Evolutionary conservation across 768 basidiomycete species (phyloP).

Genomic region (Pisolithus albus): DNA sequence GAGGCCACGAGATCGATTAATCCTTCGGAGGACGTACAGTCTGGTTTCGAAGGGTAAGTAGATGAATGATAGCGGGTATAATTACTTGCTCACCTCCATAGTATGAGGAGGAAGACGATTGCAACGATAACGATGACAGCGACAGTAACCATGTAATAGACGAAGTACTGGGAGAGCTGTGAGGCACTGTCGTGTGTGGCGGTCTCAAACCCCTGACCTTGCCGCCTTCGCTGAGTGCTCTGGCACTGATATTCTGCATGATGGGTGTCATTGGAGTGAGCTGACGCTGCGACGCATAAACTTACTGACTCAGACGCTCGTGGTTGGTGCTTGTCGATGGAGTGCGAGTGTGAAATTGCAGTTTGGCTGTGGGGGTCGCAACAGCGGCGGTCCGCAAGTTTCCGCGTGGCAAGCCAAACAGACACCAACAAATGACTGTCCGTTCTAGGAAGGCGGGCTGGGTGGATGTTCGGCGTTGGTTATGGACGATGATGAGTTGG

Average conservation of each 20-base stretch:
- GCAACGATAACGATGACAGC: conserved; percentile 6
- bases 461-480: conserved; percentile 6
- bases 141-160: conserved; percentile 18
- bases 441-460: not conserved
- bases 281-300: too few relatives aligned
- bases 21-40: conserved; percentile 18
- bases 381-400: not conserved
- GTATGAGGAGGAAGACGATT: conserved; percentile 11
- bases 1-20: conserved; percentile 17
- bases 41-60: conserved; percentile 4
- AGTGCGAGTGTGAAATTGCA: not conserved
- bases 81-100: conserved; percentile 13
- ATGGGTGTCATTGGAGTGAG: too few relatives aligned
- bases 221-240: too few relatives aligned
- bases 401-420: conserved; percentile 19
- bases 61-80: conserved; percentile 1
- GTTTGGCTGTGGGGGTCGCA: not conserved
- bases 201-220: too few relatives aligned
- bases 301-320: too few relatives aligned
- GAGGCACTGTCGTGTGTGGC: too few relatives aligned
- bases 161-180: conserved; percentile 11
- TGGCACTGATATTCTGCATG: too few relatives aligned
- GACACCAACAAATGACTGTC: not conserved
- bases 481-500: conserved; percentile 29
- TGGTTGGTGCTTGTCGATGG: not conserved